Evolutionary conservation across 768 basidiomycete genomes (phyloP), one percentile per base, ranked within the genome.

Genomic region (Phaeotremella fagi): DNA sequence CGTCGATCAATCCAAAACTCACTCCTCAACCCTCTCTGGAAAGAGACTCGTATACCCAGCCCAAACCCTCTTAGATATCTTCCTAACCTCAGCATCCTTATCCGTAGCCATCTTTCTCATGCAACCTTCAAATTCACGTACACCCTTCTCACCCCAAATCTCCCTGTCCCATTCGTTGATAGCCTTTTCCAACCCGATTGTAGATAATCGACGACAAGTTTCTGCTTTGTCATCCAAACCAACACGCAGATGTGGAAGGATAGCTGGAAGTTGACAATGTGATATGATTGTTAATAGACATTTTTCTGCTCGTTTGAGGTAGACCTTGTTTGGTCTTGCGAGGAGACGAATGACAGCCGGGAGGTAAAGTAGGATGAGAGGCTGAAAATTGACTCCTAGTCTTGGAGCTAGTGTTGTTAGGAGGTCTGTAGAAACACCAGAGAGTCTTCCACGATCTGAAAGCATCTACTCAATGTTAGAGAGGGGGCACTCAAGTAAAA

Each of bases 271-370:
- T 1, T 62, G 67, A 46, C 76, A 77, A 50, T 77, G 70, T 0
- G 63, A 58, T 52, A 77, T 64, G 54, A 78, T 75, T 14, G 66
- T 67, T 20, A 53, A 26, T 5, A 77, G 54, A 38, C 72, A 75
- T 48, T 74, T 66, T 35, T 72, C 66, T 7, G 77, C 63, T 9
- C 77, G 68, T 27, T 72, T 62, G 47, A 77, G 57, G 60, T 75
- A 76, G 31, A 78, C 74, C 53, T 78, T 78, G 68, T 78, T 77
- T 11, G 76, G 75, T 24, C 75, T 57, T 33, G 71, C 75, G 29
- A 76, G 74, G 24, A 78, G 72, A 27, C 67, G 59, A 26, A 77
- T 62, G 14, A 77, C 51, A 1, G 75, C 61, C 20, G 75, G 74
- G 14, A 76, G 49, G 61, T 76, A 78, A 54, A 73, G 61, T 11